Evolutionary conservation across 192 early-diverging fungal genomes (phyloP).

Genomic region (Jimgerdemannia flammicorona): DNA sequence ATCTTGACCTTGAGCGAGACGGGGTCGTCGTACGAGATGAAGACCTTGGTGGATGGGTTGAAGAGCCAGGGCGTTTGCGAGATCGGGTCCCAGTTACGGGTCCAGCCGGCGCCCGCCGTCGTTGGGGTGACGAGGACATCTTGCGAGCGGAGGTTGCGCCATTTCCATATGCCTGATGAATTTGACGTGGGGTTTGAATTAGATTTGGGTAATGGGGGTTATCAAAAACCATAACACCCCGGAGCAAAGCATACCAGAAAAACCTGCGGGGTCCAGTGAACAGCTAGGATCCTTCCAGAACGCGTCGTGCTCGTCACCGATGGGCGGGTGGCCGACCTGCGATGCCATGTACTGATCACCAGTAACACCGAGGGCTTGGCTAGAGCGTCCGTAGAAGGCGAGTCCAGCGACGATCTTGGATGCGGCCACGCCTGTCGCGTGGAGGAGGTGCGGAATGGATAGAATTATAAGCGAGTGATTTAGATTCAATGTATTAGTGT

Average conservation of each 20-base stretch:
- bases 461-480: no score
- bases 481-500: no score
- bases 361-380: constrained; percentile 18
- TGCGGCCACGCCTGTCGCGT: constrained; percentile 40
- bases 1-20: constrained; percentile 54
- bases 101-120: constrained; percentile 54
- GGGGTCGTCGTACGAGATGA: constrained; percentile 72
- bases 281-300: constrained; percentile 39
- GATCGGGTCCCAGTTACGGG: constrained; percentile 55
- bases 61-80: constrained; percentile 73
- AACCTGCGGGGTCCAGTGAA: constrained; percentile 36
- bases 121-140: constrained; percentile 40
- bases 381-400: constrained; percentile 60
- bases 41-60: constrained; percentile 49
- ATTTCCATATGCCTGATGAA: constrained; percentile 48
- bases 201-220: no score
- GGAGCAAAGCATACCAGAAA: constrained; percentile 32
- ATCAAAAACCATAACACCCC: no score
- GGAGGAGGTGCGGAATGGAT: no score
- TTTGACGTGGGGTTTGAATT: no score
- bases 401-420: constrained; percentile 56
- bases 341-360: constrained; percentile 19
- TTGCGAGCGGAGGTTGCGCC: constrained; percentile 56
- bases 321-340: constrained; percentile 30
- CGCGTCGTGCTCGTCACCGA: constrained; percentile 53